Evolutionary conservation across 305 asterid genomes (phyloP), one percentile per base, ranked within the genome.

Genomic region (Fraxinus dipetala): DNA sequence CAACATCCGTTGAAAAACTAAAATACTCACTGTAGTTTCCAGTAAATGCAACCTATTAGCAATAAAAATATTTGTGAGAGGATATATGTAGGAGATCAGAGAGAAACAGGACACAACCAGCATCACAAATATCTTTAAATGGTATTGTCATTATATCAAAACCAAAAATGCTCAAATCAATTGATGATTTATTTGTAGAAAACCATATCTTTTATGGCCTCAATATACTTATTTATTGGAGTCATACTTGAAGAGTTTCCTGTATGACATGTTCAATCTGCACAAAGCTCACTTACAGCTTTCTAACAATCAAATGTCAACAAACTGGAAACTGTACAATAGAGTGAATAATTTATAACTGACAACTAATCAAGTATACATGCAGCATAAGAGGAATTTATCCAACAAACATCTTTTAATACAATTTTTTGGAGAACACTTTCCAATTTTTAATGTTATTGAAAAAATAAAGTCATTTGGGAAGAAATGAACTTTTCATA

Each of bases 1-100:
- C 99, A 80, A 96, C 97, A 87, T 96, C 98, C 65, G 98, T 96
- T 67, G 97, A 86, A 26, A 75, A 83, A 80, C 98, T 98, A 82
- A 93, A 95, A 84, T 96, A 96, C 93, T 95, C 99, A 24, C 75
- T 75, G 90, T 96, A 96, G 91, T 95, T 93, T 79, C 99, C 99
- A 75, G 99, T 95, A 84, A 96, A 96, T 79, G 86, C 90, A 86
- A 90, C 90, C 99, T 96, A 76, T 83, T 36, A 87, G 73, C 56
- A 83, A 32, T 72, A 88, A 77, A 85, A 85, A 87, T 45, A 83
- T 81, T 54, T 80, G 84, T 84, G 54, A 80, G 78, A 59, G 77
- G 70, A 70, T 75, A 61, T 32, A 76, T 20, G 54, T 35, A 10
- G 26, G 77, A 75, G 24, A 80, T 31, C 13, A 77, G 76, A 69